Conservation (phyloP, 495 filamentous ascomycete genomes). For the Hyaloscypha hepaticicola region DNA sequence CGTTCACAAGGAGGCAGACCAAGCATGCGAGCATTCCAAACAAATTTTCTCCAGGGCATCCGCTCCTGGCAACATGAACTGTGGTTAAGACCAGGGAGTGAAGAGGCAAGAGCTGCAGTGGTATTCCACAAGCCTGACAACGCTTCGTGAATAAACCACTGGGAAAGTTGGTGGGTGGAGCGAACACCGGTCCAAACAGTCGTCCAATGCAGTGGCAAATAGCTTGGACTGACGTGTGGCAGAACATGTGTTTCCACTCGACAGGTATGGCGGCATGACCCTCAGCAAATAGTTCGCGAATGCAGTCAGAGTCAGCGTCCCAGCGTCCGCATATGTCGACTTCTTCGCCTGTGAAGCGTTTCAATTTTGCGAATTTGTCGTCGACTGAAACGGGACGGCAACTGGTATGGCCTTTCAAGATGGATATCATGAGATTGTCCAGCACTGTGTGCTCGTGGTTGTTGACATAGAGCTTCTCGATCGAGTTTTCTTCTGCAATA, state of each 20-base stretch:
- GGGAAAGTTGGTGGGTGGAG: constrained; percentile 32
- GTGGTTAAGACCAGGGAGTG: constrained; percentile 38
- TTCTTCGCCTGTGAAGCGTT: constrained; percentile 38
- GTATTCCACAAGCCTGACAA: constrained; percentile 35
- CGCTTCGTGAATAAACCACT: constrained; percentile 40
- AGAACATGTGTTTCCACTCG: constrained; percentile 44
- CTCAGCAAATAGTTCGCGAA: constrained; percentile 23
- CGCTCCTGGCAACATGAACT: constrained; percentile 35
- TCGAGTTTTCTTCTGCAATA: constrained; percentile 2
- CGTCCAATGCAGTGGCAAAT: constrained; percentile 37
- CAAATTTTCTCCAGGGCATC: constrained; percentile 37
- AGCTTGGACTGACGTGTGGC: constrained; percentile 41
- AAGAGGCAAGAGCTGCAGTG: constrained; percentile 38
- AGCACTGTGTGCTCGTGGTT: constrained; percentile 42
- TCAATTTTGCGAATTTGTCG: constrained; percentile 47
- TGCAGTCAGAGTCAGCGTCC: constrained; percentile 41
- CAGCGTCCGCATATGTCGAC: constrained; percentile 43
- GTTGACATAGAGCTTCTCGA: constrained; percentile 33
- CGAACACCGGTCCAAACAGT: constrained; percentile 27
- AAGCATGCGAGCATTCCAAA: constrained; percentile 44
- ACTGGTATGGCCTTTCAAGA: constrained; percentile 41
- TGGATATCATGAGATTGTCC: constrained; percentile 41
- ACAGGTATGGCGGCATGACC: constrained; percentile 32
- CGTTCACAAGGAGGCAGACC: constrained; percentile 37
- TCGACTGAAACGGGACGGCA: constrained; percentile 39